These are phyloP conservation scores for Xylariales sp. DNA, from an alignment of 2,329 filamentous ascomycete genomes.

Conservation along the genomic window DNA sequence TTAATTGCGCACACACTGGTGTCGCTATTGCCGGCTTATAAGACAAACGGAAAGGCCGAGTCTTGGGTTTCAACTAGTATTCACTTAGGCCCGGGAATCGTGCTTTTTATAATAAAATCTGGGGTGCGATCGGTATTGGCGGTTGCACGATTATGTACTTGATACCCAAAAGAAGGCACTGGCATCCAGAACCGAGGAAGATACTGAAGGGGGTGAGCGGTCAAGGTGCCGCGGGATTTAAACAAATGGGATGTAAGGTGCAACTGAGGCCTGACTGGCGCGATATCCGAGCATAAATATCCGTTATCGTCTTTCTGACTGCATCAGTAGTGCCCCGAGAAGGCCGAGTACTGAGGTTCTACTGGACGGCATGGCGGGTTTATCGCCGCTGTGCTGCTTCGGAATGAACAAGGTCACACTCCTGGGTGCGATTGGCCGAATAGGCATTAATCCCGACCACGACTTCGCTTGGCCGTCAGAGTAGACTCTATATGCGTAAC, in stretches of 20 bases:
- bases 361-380: not conserved
- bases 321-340: not conserved
- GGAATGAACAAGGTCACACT: slow-evolving; percentile 4
- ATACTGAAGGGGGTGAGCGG: slow-evolving; percentile 7
- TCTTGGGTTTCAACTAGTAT: not conserved
- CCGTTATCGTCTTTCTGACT: slow-evolving; percentile 7
- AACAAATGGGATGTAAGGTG: not conserved
- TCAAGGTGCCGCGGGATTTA: slow-evolving; percentile 3
- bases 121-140: not conserved
- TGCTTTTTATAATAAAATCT: not conserved
- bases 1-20: not conserved
- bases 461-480: not conserved
- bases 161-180: not conserved
- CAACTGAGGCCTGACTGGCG: slow-evolving; percentile 12
- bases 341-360: not conserved
- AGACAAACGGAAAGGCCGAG: not conserved
- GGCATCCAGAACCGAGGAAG: not conserved
- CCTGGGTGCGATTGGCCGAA: not conserved
- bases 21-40: not conserved
- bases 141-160: not conserved
- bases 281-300: not conserved
- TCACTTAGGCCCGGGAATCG: not conserved
- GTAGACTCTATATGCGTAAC: not conserved
- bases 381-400: not conserved
- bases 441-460: not conserved